Base-by-base conservation (phyloP, 2,329 filamentous ascomycete genomes). In the Colletotrichum destructivum region DNA sequence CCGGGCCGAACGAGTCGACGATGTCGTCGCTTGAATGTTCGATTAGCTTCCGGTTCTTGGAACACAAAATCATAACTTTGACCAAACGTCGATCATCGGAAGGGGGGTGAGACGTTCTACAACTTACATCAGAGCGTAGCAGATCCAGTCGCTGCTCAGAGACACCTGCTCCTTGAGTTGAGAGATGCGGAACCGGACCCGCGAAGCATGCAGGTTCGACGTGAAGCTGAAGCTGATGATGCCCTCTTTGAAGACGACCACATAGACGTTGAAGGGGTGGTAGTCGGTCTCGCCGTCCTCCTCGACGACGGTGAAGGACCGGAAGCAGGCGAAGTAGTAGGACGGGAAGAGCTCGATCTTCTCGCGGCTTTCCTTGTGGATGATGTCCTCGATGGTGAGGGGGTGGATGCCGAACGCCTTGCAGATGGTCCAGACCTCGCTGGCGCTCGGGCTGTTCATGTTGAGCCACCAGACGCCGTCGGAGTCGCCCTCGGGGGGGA, bases 381-480 rank as follows among this genome's bases (percentile, higher is more conserved):
- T 92, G 75, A 99, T 98, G 85, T 99, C 96, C 82, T 99, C 96
- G 44, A 95, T 94, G 0, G 96, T 99, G 81, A 99, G 86, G 42
- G 96, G 96, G 82, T 99, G 96, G 69, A 98, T 94, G 18, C 94
- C 94, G 82, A 99, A 99, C 4, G 96, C 95, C 78, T 95, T 94
- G 85, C 94, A 97, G 73, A 99, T 92, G 38, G 92, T 92, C 62
- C 92, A 91, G 21, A 98, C 91, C 80, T 98, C 96, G 68, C 95
- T 94, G 78, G 95, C 93, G 1, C 92, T 95, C 1, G 96, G 94
- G 76, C 94, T 94, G 80, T 96, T 93, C 80, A 98, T 92, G 78
- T 99, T 97, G 61, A 99, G 88, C 96, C 96, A 99, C 95, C 95
- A 99, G 18, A 97, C 95, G 77, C 96, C 96, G 76, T 95, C 88